These are phyloP conservation scores for Daedaleopsis nitida DNA, from an alignment of 768 basidiomycete species.

Conservation along the genomic window DNA sequence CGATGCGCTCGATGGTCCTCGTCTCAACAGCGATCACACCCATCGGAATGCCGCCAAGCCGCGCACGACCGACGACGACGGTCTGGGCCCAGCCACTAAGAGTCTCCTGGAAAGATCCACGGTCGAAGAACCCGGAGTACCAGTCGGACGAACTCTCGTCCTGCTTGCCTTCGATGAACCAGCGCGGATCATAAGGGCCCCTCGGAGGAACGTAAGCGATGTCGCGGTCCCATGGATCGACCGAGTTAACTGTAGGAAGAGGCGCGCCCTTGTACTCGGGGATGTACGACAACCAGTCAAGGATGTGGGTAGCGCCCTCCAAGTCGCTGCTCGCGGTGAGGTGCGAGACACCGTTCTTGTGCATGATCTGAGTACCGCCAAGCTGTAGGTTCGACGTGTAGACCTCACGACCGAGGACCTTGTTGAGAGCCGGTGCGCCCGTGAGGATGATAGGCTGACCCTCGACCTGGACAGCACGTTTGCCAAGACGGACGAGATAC, in stretches of 20 bases:
- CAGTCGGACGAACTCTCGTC: constrained; percentile 81
- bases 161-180: constrained; percentile 94
- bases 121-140: constrained; percentile 94
- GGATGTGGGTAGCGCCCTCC: constrained; percentile 91
- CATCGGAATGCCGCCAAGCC: constrained; percentile 94
- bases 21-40: constrained; percentile 99
- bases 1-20: constrained; percentile 92
- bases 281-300: constrained; percentile 94
- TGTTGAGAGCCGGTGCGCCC: constrained; percentile 95
- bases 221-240: constrained; percentile 89
- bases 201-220: constrained; percentile 91
- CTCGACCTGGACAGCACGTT: constrained; percentile 98
- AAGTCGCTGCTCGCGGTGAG: constrained; percentile 93
- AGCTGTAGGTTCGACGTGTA: constrained; percentile 98
- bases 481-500: constrained; percentile 96
- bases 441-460: constrained; percentile 99
- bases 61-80: constrained; percentile 94
- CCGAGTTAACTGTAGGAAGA: constrained; percentile 73
- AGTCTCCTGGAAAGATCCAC: constrained; percentile 97
- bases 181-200: constrained; percentile 93
- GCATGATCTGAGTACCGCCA: constrained; percentile 99
- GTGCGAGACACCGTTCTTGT: constrained; percentile 99
- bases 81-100: constrained; percentile 99
- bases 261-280: constrained; percentile 80
- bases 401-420: constrained; percentile 97